Base-by-base conservation (phyloP, 805 yeast genomes). In the Metschnikowia cerradonensis region DNA sequence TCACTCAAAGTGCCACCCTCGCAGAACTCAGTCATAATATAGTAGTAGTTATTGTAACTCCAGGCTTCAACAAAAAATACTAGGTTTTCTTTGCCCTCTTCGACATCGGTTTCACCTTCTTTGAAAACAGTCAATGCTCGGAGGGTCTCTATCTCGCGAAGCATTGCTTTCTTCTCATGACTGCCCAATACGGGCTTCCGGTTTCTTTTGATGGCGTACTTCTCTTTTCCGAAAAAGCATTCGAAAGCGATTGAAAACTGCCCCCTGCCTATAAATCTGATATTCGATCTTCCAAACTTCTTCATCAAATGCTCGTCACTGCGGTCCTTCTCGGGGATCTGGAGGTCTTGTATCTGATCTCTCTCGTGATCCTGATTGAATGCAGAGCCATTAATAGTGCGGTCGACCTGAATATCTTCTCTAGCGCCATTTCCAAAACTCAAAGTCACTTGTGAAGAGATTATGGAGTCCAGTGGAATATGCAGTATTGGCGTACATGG, bases 1-100 rank as follows among this genome's bases (percentile, higher is more conserved):
- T 81, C 81, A 61, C 84, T 94, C 51, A 94, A 70, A 20, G 94
- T 88, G 1, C 98, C 98, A 64, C 91, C 94, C 62, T 91, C 98
- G 70, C 97, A 94, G 67, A 74, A 91, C 59, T 92, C 97, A 3
- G 96, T 90, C 94, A 90, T 88, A 36, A 94, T 89, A 65, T 92
- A 94, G 56, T 86, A 80, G 57, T 83, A 83, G 42, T 82, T 81
- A 62, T 82, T 79, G 62, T 75, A 76, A 56, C 88, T 95, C 97
- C 97, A 92, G 31, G 87, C 88, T 63, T 89, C 90, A 15, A 89
- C 78, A 57, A 88, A 82, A 56, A 83, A 83, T 41, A 94, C 80
- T 36, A 94, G 80, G 63, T 88, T 84, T 58, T 88, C 95, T 56
- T 81, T 80, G 11, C 90, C 94, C 49, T 83, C 88, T 55, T 71